Evolutionary conservation across 2,329 filamentous ascomycete genomes (phyloP).

Genomic region (Xenosphaeropsis pyriputrescens): DNA sequence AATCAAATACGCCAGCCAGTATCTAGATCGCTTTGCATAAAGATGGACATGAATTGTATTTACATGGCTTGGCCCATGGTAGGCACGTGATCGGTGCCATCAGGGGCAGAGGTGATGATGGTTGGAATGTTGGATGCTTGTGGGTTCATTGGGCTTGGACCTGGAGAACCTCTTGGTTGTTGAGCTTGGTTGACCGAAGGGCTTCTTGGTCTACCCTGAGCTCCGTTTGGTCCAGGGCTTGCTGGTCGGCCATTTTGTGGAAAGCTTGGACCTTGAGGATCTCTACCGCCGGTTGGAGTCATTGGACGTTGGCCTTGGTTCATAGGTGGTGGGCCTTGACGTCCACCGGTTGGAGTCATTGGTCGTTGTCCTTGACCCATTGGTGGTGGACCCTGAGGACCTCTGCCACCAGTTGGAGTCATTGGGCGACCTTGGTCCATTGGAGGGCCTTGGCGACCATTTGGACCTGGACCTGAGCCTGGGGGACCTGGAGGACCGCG

Average conservation of each 20-base stretch:
- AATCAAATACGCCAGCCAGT: too few relatives aligned
- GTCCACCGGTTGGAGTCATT: not conserved
- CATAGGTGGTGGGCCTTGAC: not conserved
- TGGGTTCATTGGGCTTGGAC: conserved; percentile 13
- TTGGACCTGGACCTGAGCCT: conserved; percentile 9
- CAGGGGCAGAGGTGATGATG: conserved; percentile 4
- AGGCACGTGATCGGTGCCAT: too few relatives aligned
- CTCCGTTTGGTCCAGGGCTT: not conserved
- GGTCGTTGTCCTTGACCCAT: not conserved
- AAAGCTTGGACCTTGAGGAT: conserved; percentile 2
- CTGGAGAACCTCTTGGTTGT: conserved; percentile 10
- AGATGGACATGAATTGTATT: too few relatives aligned
- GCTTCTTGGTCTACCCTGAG: conserved; percentile 8
- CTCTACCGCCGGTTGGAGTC: not conserved
- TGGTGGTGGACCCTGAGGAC: not conserved
- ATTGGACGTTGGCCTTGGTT: conserved; percentile 1
- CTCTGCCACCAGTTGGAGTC: conserved; percentile 3
- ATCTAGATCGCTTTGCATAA: too few relatives aligned
- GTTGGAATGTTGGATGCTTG: conserved; percentile 2
- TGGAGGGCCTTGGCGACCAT: conserved; percentile 3
- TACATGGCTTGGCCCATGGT: too few relatives aligned
- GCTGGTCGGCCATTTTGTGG: conserved; percentile 3
- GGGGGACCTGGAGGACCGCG: conserved; percentile 3
- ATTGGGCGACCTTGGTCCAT: conserved; percentile 10
- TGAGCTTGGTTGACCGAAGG: conserved; percentile 10